Conservation (phyloP, 2,329 filamentous ascomycete genomes). For the Fusarium guadeloupense region DNA sequence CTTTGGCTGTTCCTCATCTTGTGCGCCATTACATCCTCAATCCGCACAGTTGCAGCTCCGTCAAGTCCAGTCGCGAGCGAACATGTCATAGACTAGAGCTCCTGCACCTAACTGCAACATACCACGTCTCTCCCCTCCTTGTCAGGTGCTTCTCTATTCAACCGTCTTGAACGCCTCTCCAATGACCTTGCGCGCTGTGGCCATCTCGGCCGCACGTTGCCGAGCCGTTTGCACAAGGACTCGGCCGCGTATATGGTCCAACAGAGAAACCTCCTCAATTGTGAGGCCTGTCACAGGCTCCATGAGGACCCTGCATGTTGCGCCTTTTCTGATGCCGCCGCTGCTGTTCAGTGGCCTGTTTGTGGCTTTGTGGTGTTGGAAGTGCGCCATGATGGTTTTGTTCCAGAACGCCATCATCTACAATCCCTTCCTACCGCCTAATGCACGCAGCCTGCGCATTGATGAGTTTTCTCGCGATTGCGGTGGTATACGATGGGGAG, state of each 20-base stretch:
- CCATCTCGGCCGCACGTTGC: constrained; percentile 36
- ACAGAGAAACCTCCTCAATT: constrained; percentile 5
- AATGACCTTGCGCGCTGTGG: constrained; percentile 39
- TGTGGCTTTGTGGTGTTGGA: constrained; percentile 70
- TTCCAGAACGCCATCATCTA: constrained; percentile 87
- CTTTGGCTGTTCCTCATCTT: constrained; percentile 9
- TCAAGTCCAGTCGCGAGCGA: constrained; percentile 43
- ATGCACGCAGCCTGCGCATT: constrained; percentile 73
- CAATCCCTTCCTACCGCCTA: constrained; percentile 79
- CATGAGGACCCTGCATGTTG: constrained; percentile 44
- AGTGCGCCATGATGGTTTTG: constrained; percentile 77
- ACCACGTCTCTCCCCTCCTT: constrained; percentile 26
- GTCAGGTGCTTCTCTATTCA: constrained; percentile 18
- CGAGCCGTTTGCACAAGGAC: constrained; percentile 9
- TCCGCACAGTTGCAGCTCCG: constrained; percentile 28
- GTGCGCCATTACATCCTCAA: constrained; percentile 30
- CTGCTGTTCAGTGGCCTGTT: constrained; percentile 72
- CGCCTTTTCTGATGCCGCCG: constrained; percentile 68
- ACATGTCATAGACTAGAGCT: constrained; percentile 42
- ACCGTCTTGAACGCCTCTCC: constrained; percentile 16
- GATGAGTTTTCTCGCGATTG: constrained; percentile 69
- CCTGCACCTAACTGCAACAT: constrained; percentile 28
- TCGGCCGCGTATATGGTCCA: constrained; percentile 21
- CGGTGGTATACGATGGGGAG: constrained; percentile 71
- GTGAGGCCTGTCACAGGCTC: constrained; percentile 18